A percentile compares a stretch with the other conserved stretches of the same genome.
Conservation (phyloP, 495 filamentous ascomycete genomes). For the Haplographium delicatum region DNA sequence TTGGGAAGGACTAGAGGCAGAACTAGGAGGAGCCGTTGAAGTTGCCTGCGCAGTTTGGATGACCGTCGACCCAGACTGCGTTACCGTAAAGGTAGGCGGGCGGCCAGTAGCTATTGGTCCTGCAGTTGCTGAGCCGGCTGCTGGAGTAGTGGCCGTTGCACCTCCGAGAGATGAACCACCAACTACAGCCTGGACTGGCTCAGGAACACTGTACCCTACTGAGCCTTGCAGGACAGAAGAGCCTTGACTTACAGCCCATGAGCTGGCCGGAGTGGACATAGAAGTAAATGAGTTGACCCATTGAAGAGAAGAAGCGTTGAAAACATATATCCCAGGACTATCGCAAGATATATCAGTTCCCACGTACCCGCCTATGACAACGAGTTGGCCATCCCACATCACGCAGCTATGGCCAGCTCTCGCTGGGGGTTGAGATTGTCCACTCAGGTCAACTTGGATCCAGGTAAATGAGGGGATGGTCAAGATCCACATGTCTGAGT, state of each 20-base stretch:
- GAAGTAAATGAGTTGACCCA: constrained; percentile 60
- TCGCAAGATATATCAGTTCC: constrained; percentile 58
- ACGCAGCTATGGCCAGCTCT: constrained; percentile 66
- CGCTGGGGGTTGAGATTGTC: constrained; percentile 50
- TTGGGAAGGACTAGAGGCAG: background rate
- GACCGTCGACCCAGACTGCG: constrained; percentile 50
- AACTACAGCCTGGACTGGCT: constrained; percentile 52
- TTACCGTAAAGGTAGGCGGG: constrained; percentile 58
- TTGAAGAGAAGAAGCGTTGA: constrained; percentile 53
- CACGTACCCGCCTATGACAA: constrained; percentile 68
- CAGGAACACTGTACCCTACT: constrained; percentile 61
- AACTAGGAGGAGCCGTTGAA: constrained; percentile 17
- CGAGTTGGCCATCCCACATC: constrained; percentile 63
- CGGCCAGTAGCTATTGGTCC: constrained; percentile 67
- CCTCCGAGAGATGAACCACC: constrained; percentile 57
- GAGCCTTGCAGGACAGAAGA: constrained; percentile 48
- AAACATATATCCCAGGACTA: constrained; percentile 62
- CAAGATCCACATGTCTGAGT: constrained; percentile 72
- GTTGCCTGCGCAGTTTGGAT: constrained; percentile 34
- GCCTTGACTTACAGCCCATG: constrained; percentile 23
- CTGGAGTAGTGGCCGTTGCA: constrained; percentile 62
- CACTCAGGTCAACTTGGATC: constrained; percentile 54
- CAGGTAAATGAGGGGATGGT: constrained; percentile 71
- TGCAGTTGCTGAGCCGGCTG: constrained; percentile 51
- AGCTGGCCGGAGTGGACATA: constrained; percentile 3